These are phyloP conservation scores for Jacaranda mimosifolia DNA, from an alignment of 257 asterid genomes.

Conservation along the genomic window DNA sequence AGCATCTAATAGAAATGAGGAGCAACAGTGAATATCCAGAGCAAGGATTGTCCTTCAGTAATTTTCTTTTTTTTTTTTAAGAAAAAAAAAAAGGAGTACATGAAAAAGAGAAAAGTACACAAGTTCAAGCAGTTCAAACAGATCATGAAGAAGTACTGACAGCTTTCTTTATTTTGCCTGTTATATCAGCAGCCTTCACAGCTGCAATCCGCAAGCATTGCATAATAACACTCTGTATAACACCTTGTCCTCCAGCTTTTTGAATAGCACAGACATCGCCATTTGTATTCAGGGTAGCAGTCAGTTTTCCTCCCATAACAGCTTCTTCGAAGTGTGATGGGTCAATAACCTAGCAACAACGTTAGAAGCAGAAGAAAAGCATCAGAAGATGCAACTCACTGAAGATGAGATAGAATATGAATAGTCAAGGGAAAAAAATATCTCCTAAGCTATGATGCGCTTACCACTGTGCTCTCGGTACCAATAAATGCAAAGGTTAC, in stretches of 20 bases:
- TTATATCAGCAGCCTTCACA: conserved; percentile 85
- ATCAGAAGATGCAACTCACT: conserved; percentile 22
- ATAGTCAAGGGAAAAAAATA: not conserved
- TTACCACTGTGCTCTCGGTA: conserved; percentile 72
- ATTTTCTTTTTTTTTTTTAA: no score
- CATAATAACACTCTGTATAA: conserved; percentile 83
- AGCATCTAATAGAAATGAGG: conserved; percentile 1
- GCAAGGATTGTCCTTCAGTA: not conserved
- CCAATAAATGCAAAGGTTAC: conserved; percentile 92
- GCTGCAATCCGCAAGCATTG: conserved; percentile 96
- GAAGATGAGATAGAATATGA: not conserved
- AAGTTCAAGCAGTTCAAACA: conserved; percentile 19
- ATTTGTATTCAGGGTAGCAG: conserved; percentile 79
- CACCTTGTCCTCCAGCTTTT: conserved; percentile 93
- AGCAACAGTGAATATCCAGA: not conserved
- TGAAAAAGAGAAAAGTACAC: not conserved
- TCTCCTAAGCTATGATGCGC: conserved; percentile 24
- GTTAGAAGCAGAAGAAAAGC: conserved; percentile 19
- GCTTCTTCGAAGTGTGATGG: conserved; percentile 95
- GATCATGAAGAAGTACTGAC: conserved; percentile 54
- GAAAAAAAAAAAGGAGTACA: not conserved
- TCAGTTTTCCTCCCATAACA: conserved; percentile 90
- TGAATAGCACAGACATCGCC: conserved; percentile 95
- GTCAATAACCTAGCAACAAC: conserved; percentile 72
- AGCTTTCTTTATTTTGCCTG: conserved; percentile 80